These are phyloP conservation scores for Ophiocordyceps camponoti-leonardi DNA, from an alignment of 2,329 filamentous ascomycete genomes.

Conservation along the genomic window DNA sequence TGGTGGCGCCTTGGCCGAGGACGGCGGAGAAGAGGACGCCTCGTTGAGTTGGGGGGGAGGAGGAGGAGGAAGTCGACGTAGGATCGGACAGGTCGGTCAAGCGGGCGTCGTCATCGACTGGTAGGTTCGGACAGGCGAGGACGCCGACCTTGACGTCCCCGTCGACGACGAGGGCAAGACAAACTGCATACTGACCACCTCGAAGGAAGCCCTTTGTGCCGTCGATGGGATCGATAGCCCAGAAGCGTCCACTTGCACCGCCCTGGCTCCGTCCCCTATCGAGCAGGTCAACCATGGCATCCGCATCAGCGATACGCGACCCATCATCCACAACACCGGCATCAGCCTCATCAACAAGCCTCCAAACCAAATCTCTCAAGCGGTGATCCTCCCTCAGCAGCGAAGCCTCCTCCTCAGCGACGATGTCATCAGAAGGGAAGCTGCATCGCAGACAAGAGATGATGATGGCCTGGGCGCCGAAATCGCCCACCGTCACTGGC, in stretches of 20 bases:
- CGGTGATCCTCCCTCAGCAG: conserved; percentile 54
- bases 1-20: conserved; percentile 61
- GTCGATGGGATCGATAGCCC: conserved; percentile 95
- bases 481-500: conserved; percentile 94
- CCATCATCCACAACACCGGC: conserved; percentile 49
- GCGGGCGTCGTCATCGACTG: conserved; percentile 54
- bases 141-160: conserved; percentile 90
- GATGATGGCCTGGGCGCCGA: conserved; percentile 92
- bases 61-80: too few relatives aligned
- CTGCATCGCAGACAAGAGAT: conserved; percentile 76
- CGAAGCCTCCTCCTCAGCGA: conserved; percentile 86
- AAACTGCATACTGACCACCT: conserved; percentile 93
- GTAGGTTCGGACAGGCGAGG: conserved; percentile 88
- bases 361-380: conserved; percentile 60
- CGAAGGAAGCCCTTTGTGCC: conserved; percentile 94
- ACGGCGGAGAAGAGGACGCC: conserved; percentile 85
- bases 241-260: conserved; percentile 62
- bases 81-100: conserved; percentile 53
- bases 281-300: conserved; percentile 50
- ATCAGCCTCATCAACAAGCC: conserved; percentile 39
- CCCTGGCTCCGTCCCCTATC: conserved; percentile 54
- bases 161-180: conserved; percentile 79
- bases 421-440: conserved; percentile 81
- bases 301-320: conserved; percentile 48
- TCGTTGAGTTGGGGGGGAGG: conserved; percentile 38